Evolutionary conservation across 2,329 filamentous ascomycete species (phyloP), one percentile per base, ranked within the genome.

Genomic region (Fusarium tricinctum): DNA sequence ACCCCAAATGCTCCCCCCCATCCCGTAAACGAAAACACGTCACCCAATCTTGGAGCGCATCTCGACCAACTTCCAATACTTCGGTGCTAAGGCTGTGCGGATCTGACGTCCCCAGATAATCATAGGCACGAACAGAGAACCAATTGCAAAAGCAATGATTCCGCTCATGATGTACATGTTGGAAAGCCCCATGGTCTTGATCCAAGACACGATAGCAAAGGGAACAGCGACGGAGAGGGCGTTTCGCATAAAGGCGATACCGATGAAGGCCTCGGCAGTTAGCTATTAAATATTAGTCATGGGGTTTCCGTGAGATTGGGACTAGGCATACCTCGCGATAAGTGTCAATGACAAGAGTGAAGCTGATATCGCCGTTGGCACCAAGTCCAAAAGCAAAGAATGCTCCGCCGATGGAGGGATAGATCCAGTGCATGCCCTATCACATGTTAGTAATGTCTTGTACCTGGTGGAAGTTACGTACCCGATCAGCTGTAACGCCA

Each of bases 381-480:
- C 80, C 79, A 0, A 82, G 70, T 0, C 79, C 80, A 49, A 81
- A 80, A 0, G 76, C 77, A 33, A 80, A 81, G 6, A 81, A 59
- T 0, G 72, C 78, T 3, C 78, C 77, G 0, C 75, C 80, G 0
- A 82, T 65, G 2, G 75, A 79, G 0, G 80, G 79, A 30, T 74
- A 78, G 9, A 82, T 79, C 79, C 79, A 82, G 38, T 81, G 80
- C 79, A 81, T 79, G 3, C 80, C 80, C 80, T 82, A 23, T 14
- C 3, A 12, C 2, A 0, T 28, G 20, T 74, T 20, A 73, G 35
- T 2, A 2, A 22, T 5, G 0, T 4, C 14, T 6, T 3, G 2
- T 3, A 2, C 8, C 0, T 3, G 8, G 17, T 2, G n/a, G 13
- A 0, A 2, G 7, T 1, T 1, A 67, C 78, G 66, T 68, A 80